These are phyloP conservation scores for Ceratocystis lukuohia DNA, from an alignment of 2,329 filamentous ascomycete genomes.

Conservation along the genomic window DNA sequence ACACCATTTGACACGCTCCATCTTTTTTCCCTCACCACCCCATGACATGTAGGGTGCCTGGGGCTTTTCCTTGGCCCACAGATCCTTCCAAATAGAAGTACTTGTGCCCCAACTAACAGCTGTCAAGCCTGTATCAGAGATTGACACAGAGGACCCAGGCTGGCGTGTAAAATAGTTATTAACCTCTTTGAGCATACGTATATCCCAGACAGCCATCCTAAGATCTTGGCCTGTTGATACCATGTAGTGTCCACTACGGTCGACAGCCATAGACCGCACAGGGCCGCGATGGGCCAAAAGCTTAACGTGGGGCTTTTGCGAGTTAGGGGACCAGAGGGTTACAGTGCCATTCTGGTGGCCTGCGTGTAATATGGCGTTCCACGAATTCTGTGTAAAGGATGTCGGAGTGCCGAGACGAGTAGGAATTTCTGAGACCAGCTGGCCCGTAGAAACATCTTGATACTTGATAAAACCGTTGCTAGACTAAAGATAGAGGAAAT, in stretches of 20 bases:
- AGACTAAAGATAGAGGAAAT: slow-evolving; percentile 35
- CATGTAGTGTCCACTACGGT: slow-evolving; percentile 90
- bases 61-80: slow-evolving; percentile 72
- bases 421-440: slow-evolving; percentile 71
- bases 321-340: slow-evolving; percentile 91
- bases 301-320: slow-evolving; percentile 74
- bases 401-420: slow-evolving; percentile 76
- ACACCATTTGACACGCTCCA: slow-evolving; percentile 80
- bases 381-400: slow-evolving; percentile 74
- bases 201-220: slow-evolving; percentile 91
- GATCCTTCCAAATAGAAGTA: slow-evolving; percentile 77
- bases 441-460: slow-evolving; percentile 86
- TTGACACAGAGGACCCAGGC: slow-evolving; percentile 69
- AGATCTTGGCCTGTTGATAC: slow-evolving; percentile 80
- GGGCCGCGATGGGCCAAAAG: slow-evolving; percentile 81
- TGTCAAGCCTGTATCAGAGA: slow-evolving; percentile 78
- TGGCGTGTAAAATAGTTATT: slow-evolving; percentile 75
- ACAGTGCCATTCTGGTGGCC: slow-evolving; percentile 94
- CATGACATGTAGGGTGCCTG: slow-evolving; percentile 86
- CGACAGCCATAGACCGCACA: slow-evolving; percentile 70
- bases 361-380: slow-evolving; percentile 82
- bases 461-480: slow-evolving; percentile 80
- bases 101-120: slow-evolving; percentile 87
- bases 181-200: slow-evolving; percentile 85
- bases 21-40: slow-evolving; percentile 69